Conservation (phyloP, 1,139 yeast species). For the Waltiozyma sp. region DNA sequence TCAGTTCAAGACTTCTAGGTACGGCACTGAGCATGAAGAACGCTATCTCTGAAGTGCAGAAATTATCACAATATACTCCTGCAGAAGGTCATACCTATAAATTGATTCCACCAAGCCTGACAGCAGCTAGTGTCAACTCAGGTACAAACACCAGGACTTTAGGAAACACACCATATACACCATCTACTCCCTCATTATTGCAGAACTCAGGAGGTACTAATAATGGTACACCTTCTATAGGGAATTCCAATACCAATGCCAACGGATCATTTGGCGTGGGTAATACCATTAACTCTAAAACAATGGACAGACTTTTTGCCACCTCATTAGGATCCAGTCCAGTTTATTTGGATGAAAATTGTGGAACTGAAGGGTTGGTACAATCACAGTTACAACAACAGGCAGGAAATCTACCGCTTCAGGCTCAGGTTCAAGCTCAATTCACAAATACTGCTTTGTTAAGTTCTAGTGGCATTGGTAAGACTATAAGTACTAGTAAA, state of each 20-base stretch:
- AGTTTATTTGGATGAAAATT: not conserved
- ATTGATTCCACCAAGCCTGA: slow-evolving; percentile 3
- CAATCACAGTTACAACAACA: slow-evolving; percentile 1
- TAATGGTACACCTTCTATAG: not conserved
- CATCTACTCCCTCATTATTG: slow-evolving; percentile 8
- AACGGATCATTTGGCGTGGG: not conserved
- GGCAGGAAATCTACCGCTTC: not conserved
- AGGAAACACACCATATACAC: slow-evolving; percentile 13
- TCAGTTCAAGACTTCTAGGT: slow-evolving; percentile 36
- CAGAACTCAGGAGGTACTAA: not conserved
- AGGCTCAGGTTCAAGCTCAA: not conserved
- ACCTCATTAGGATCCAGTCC: not conserved
- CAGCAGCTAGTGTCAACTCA: slow-evolving; percentile 2
- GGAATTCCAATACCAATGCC: not conserved
- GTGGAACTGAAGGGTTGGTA: not conserved
- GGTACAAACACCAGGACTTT: slow-evolving; percentile 12
- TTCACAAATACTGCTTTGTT: no score
- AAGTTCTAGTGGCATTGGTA: not conserved
- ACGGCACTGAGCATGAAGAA: slow-evolving; percentile 20
- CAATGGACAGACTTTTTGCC: not conserved
- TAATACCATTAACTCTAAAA: not conserved
- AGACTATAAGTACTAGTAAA: not conserved
- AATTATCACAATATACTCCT: slow-evolving; percentile 24
- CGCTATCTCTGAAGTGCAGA: slow-evolving; percentile 21
- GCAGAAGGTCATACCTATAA: slow-evolving; percentile 26